Evolutionary conservation across 129 eudicot species (phyloP), one percentile per base, ranked within the genome.

Genomic region (Saposhnikovia divaricata): DNA sequence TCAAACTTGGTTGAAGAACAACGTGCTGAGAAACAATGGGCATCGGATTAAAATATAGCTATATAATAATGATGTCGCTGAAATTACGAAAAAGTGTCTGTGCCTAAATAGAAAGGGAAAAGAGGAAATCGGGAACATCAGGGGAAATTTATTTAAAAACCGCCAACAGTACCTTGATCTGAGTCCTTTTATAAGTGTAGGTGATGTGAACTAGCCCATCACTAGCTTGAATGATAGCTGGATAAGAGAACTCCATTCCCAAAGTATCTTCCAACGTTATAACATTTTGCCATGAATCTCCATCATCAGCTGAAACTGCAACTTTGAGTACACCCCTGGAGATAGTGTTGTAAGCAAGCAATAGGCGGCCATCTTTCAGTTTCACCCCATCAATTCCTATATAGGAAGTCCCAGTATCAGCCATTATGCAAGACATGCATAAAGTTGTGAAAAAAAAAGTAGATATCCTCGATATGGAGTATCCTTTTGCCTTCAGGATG

Each of bases 381-480:
- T 90, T 93, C 9, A 93, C 97, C n/a, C 97, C 98, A 81, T 93
- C 98, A 53, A 91, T 93, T n/a, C 97, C 98, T 93, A 78, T 48
- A 48, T 74, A 75, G 28, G 23, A 70, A 76, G 57, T 34, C 83
- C 50, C 21, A 59, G 44, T 50, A 74, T 68, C 42, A 81, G 66
- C 77, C 63, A 66, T 11, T 9, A 78, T 43, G 42, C 18, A 74
- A 74, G 25, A 42, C 6, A 14, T 2, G 23, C 6, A 9, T 25
- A 61, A n/a, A 61, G 37, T 61, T n/a, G 69, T 61, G 34, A n/a
- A 23, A n/a, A 23, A n/a, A 21, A 2, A n/a, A 9, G 34, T 25
- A 61, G 34, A 61, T n/a, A 25, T 25, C 15, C 69, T 61, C 2
- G 34, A 3, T n/a, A 10, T 61, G 69, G 69, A 61, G 66, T 23